Base-by-base conservation (phyloP, 768 basidiomycete genomes). In the Leccinum rimulosum region DNA sequence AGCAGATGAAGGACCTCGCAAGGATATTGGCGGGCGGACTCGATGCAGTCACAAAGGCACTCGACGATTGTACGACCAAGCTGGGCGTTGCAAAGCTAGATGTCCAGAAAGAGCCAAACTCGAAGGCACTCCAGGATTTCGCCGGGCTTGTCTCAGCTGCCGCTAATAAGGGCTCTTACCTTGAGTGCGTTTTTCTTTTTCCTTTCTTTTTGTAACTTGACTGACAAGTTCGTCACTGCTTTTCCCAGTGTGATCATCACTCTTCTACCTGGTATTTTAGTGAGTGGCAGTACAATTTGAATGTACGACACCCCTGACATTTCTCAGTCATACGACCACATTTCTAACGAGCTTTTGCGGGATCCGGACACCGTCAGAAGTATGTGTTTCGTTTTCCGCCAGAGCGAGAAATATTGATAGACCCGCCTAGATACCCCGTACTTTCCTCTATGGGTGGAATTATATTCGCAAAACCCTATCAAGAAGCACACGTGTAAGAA, bases 251-350 rank as follows among this genome's bases (percentile, higher is more conserved):
- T 51, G 9, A 57, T 59, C 6, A 51, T 60, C 27, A 11, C 51
- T 22, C 40, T 60, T 35, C 33, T 51, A 14, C 59, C 59, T 30
- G 58, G 59, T 5, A 59, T 60, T 19, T 12, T 60, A 35, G 59
- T 60, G 19, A 35, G 57, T 36, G 5, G 8, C 3, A 22, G 7
- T 22, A 7, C 15, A 4, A 14, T 10, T 36, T 33, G 12, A 33
- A 6, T 22, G 3, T 17, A 47, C 2, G 25, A 30, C n/a, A 8
- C 1, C 38, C 11, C 50, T 6, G 11, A 59, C 33, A 8, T 35
- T 1, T 59, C 15, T 22, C 58, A 60, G 59, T 57, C 57, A 35
- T 45, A 51, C 19, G 1, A 51, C 19, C 17, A 9, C 9, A 60
- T 59, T 12, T 57, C 56, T 10, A 50, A 17, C 15, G 9, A 6